Evolutionary conservation across 495 filamentous ascomycete genomes (phyloP), one percentile per base, ranked within the genome.

Genomic region (Sporormia fimetaria): DNA sequence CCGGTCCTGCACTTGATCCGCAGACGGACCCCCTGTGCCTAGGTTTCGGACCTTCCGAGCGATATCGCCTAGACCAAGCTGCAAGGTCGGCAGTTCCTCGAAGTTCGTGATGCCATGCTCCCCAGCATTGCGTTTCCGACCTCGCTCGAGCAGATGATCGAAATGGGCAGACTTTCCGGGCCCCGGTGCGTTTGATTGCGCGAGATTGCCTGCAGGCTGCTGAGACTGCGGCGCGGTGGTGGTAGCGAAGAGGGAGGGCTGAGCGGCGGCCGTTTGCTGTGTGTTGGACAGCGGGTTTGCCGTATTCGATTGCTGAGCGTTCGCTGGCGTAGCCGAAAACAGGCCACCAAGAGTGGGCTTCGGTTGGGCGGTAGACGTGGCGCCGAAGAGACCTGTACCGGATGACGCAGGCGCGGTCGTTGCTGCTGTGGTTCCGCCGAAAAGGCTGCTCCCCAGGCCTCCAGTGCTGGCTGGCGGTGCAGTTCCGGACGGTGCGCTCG

Each of bases 51-150:
- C 81, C 46, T 81, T 81, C 51, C 86, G 76, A 33, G 84, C 77
- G 47, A 95, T 81, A 60, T 94, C 86, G 47, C 81, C 80, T 11
- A 95, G 66, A 4, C 87, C 85, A 28, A 94, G 68, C 59, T 94
- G 84, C 38, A 95, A 63, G 42, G 70, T 71, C 10, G 78, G 78
- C 18, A 81, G 67, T 26, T 78, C 71, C 14, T 72, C 70, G 38
- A 71, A 59, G 8, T 62, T 59, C 11, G 62, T 67, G 40, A 65
- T 65, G 29, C 67, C 74, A 52, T 69, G 63, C 15, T 65, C 69
- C 42, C 59, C 49, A 23, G 51, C 57, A 43, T 57, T 50, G 27
- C 74, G 66, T 57, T 79, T 79, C 56, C 69, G 70, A 55, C 81
- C 83, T 44, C 81, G 79, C 50, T 88, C 82, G 9, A 94, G 65